Evolutionary conservation across 139 green algal genomes (phyloP), one percentile per base, ranked within the genome.

Genomic region (Yamagishiella unicocca): DNA sequence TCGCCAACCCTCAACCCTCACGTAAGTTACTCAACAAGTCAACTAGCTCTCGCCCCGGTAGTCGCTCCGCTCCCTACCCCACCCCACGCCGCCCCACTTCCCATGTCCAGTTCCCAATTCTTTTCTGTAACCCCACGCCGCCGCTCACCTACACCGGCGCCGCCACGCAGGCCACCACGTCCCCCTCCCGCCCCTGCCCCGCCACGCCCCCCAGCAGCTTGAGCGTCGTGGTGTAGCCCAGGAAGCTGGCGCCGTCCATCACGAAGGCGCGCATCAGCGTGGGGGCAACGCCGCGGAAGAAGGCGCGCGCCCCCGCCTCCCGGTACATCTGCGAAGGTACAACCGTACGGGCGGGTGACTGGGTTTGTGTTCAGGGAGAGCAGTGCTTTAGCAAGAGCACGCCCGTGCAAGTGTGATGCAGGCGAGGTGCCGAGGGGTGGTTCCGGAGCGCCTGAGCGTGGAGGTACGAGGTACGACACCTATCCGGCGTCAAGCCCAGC

Each of bases 191-290:
- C 72, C 29, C 46, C 33, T 67, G 22, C 74, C 2, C 76, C 55
- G 46, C 76, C n/a, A n/a, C n/a, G 0, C 55, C 77, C 6, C 61
- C 61, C 35, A 87, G 81, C 43, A 61, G 3, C 35, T 58, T n/a
- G 40, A 87, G 67, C 33, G 64, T 68, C 45, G 62, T 83, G 31
- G 77, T 83, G 67, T 90, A 90, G 38, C 86, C 86, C 50, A 87
- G 64, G 64, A 90, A 90, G 29, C 33, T 67, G 40, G 73, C 73
- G 10, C 66, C 88, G 64, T 91, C 83, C 88, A 91, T 89, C 31
- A 91, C 14, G 37, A 96, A 94, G 1, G 91, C 95, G 2, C 93
- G 87, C 2, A 71, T 54, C 31, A 97, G 86, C 7, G 94, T 97
- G 14, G 94, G 81, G 8, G 55, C 43, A 29, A 96, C 40, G 66